These are phyloP conservation scores for Thelephora aurantiotincta DNA, from an alignment of 768 basidiomycete species.

Conservation along the genomic window DNA sequence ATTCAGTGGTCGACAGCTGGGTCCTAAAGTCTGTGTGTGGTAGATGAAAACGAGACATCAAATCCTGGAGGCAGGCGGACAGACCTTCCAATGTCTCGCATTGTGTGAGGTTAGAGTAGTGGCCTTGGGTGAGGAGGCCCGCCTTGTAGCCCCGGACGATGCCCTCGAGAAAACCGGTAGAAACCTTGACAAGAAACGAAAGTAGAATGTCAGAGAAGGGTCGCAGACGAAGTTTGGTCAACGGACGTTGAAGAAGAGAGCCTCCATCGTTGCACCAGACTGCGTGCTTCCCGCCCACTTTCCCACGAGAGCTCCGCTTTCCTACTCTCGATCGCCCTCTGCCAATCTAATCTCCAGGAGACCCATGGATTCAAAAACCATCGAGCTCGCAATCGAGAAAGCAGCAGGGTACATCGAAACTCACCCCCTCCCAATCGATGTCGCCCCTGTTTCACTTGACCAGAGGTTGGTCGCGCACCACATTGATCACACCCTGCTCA, in stretches of 20 bases:
- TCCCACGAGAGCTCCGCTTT: no score
- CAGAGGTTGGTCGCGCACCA: slow-evolving; percentile 15
- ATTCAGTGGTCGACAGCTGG: slow-evolving; percentile 92
- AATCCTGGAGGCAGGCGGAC: slow-evolving; percentile 5
- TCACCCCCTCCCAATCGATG: not conserved
- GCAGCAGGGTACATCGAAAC: not conserved
- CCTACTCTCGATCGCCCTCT: no score
- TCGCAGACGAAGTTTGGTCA: not conserved
- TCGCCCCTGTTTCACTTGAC: not conserved
- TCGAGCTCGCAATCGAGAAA: not conserved
- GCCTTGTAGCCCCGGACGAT: slow-evolving; percentile 88
- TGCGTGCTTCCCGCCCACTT: not conserved
- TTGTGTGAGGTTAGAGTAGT: slow-evolving; percentile 89
- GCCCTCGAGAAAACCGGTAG: slow-evolving; percentile 65
- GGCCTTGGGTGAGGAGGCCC: slow-evolving; percentile 76
- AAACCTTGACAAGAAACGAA: slow-evolving; percentile 30
- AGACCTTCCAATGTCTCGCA: slow-evolving; percentile 94
- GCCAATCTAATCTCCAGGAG: no score
- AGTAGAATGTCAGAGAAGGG: slow-evolving; percentile 14
- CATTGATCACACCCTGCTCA: slow-evolving; percentile 38
- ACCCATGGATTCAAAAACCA: not conserved
- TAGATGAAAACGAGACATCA: not conserved
- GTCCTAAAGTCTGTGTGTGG: slow-evolving; percentile 73
- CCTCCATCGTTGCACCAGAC: slow-evolving; percentile 47
- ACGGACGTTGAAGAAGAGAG: slow-evolving; percentile 76